Evolutionary conservation across 768 basidiomycete species (phyloP), one percentile per base, ranked within the genome.

Genomic region (Collybia mongolica): DNA sequence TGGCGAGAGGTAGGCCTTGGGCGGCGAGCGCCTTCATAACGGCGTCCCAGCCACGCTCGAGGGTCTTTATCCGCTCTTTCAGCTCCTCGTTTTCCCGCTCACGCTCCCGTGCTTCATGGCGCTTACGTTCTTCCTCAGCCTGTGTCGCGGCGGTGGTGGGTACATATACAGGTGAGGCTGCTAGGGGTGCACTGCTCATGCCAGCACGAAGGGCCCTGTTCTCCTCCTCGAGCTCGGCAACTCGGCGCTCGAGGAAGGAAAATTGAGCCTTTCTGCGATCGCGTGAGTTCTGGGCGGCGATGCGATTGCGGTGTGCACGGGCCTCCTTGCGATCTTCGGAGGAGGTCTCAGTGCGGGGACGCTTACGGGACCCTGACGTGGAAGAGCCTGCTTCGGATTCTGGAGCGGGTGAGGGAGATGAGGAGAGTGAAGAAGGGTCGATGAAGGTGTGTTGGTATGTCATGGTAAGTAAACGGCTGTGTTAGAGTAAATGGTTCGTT

Each of bases 211-310:
- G 81, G 38, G 78, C 80, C 32, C 83, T 71, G 67, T 96, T 95
- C 75, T 95, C 93, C 49, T 86, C 86, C 72, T 91, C 87, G 49
- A 91, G 84, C 64, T 88, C 84, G 11, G 73, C 64, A 3, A 91
- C 88, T 40, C 84, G 66, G 32, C 69, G 77, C 64, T 89, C 85
- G 37, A 92, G 84, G 56, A 72, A 75, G 1, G 72, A 48, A 63
- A 87, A 92, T 55, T 95, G 91, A 14, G 85, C 86, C 68, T 96
- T 96, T 49, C 92, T 81, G 58, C 89, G 81, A 72, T 96, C 93
- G 39, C 93, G 85, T 9, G 89, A 91, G 72, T 93, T 89, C 75
- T 96, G 93, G 5, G 93, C 93, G 1, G 93, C 93, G 65, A 95
- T 91, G 44, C 93, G 82, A 70, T 96, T 96, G 49, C 93, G 84